phyloP scores from a whole-genome alignment of 2,329 filamentous ascomycete species.

The Diplodia intermedia region DNA sequence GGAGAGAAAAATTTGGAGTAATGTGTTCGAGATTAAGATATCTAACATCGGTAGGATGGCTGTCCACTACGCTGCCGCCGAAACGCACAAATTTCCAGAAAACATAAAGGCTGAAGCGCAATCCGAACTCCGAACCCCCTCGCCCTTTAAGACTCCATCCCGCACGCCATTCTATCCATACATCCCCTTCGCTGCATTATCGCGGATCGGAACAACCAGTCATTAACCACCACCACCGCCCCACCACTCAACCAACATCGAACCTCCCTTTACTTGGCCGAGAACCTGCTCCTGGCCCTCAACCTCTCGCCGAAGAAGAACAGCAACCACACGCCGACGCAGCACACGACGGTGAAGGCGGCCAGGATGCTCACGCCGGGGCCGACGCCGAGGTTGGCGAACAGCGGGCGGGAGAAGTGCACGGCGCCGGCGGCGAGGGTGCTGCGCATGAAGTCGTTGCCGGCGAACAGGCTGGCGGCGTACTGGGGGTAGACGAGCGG shows the following conservation, averaged over 20 bases:
- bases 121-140: too few species aligned
- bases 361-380: constrained; percentile 64
- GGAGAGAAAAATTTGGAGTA: too few species aligned
- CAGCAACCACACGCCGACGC: constrained; percentile 66
- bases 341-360: constrained; percentile 48
- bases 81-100: too few species aligned
- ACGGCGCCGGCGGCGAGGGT: constrained; percentile 67
- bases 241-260: neutral
- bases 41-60: too few species aligned
- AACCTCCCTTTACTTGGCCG: constrained; percentile 45
- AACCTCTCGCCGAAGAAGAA: constrained; percentile 64
- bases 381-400: constrained; percentile 64
- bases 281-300: constrained; percentile 65
- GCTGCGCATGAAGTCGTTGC: constrained; percentile 56
- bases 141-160: too few species aligned
- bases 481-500: constrained; percentile 51
- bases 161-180: too few species aligned
- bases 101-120: too few species aligned
- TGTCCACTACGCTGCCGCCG: too few species aligned
- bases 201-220: too few species aligned
- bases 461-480: constrained; percentile 66
- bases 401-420: constrained; percentile 67
- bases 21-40: too few species aligned
- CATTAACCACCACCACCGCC: neutral
- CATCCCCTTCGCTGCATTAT: too few species aligned